Conservation (phyloP, 1,139 yeast species). For the Candida dubliniensis region DNA sequence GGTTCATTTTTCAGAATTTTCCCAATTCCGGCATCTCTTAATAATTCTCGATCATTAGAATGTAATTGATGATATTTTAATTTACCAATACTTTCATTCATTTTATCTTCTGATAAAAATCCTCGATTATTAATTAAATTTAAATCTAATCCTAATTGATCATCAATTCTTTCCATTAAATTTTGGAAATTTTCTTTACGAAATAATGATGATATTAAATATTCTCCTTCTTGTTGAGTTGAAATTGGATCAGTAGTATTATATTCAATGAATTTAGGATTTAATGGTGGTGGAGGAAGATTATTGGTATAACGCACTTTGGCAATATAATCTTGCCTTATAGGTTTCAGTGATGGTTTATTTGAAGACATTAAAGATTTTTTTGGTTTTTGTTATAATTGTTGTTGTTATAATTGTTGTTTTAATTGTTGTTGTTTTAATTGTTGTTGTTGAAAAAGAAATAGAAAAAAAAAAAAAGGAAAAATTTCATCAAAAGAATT, state of each 20-base stretch:
- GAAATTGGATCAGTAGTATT: slow-evolving; percentile 40
- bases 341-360: slow-evolving; percentile 31
- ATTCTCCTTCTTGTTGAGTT: slow-evolving; percentile 55
- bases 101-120: slow-evolving; percentile 49
- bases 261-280: slow-evolving; percentile 77
- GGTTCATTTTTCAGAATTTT: slow-evolving; percentile 52
- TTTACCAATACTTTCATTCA: slow-evolving; percentile 23
- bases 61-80: slow-evolving; percentile 43
- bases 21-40: slow-evolving; percentile 73
- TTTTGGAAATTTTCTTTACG: slow-evolving; percentile 72
- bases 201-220: slow-evolving; percentile 70
- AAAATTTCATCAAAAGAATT: too few relatives aligned
- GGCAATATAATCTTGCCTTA: slow-evolving; percentile 85
- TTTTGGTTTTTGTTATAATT: neutral
- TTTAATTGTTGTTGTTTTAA: too few relatives aligned
- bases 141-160: slow-evolving; percentile 74
- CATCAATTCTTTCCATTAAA: slow-evolving; percentile 66
- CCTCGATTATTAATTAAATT: slow-evolving; percentile 71
- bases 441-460: slow-evolving; percentile 7
- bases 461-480: too few relatives aligned
- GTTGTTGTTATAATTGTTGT: neutral
- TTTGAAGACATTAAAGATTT: slow-evolving; percentile 28
- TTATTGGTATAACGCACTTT: slow-evolving; percentile 82
- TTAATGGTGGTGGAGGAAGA: slow-evolving; percentile 90
- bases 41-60: slow-evolving; percentile 70